These are phyloP conservation scores for Calonectria naviculata DNA, from an alignment of 2,329 filamentous ascomycete species.

Conservation along the genomic window DNA sequence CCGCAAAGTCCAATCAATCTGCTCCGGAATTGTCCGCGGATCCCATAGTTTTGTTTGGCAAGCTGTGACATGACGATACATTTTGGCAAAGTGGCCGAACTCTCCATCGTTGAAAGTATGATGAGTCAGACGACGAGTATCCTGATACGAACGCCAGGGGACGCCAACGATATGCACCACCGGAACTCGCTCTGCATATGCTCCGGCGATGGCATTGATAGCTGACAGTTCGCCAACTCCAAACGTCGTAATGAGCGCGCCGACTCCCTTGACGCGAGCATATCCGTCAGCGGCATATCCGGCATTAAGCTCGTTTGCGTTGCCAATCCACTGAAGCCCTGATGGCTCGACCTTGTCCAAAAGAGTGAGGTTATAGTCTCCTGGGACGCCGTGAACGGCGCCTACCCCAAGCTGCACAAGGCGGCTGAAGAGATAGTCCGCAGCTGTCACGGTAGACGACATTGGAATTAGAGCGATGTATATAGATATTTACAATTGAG, in stretches of 20 bases:
- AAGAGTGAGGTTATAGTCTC: slow-evolving; percentile 52
- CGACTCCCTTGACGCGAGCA: slow-evolving; percentile 62
- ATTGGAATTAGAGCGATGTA: neutral
- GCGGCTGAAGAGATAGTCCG: slow-evolving; percentile 24
- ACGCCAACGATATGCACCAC: slow-evolving; percentile 70
- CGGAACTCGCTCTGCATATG: slow-evolving; percentile 65
- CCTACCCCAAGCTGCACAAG: slow-evolving; percentile 58
- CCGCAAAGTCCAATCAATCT: slow-evolving; percentile 62
- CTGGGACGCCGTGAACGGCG: slow-evolving; percentile 64
- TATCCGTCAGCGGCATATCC: slow-evolving; percentile 70
- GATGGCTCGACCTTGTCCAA: slow-evolving; percentile 51
- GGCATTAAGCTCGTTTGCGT: slow-evolving; percentile 68
- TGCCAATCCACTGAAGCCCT: slow-evolving; percentile 59
- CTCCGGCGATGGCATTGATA: slow-evolving; percentile 68
- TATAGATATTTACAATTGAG: neutral
- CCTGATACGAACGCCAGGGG: slow-evolving; percentile 56
- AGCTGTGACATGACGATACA: slow-evolving; percentile 60
- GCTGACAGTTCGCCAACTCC: slow-evolving; percentile 69
- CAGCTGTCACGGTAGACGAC: slow-evolving; percentile 4
- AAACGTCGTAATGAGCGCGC: slow-evolving; percentile 66
- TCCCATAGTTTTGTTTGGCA: slow-evolving; percentile 58
- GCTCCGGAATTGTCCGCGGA: slow-evolving; percentile 54
- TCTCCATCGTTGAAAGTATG: slow-evolving; percentile 68
- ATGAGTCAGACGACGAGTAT: slow-evolving; percentile 57
- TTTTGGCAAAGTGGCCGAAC: slow-evolving; percentile 60